Evolutionary conservation across 139 green algal species (phyloP).

Genomic region (Auxenochlorella pyrenoidosa): DNA sequence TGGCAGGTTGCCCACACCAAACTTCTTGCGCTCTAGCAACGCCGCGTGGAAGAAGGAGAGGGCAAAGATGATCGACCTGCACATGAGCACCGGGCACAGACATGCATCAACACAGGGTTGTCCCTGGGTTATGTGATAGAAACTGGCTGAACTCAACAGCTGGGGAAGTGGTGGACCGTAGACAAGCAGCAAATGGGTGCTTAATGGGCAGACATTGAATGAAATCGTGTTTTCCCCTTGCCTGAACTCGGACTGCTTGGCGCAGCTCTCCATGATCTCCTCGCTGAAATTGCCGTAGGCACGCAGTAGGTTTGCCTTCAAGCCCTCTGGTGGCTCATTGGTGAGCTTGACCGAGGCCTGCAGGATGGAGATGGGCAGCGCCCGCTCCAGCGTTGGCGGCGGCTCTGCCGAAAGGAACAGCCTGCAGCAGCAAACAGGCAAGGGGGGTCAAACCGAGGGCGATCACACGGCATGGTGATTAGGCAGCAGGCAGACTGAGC

Average conservation of each 20-base stretch:
- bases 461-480: no score
- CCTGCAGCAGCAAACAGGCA: constrained; percentile 34
- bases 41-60: constrained; percentile 94
- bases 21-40: constrained; percentile 95
- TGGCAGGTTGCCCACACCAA: constrained; percentile 91
- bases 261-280: constrained; percentile 88
- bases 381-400: constrained; percentile 81
- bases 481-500: no score
- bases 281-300: constrained; percentile 87
- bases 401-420: constrained; percentile 94
- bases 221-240: background rate
- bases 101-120: no score
- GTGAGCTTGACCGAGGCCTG: constrained; percentile 92
- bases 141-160: background rate
- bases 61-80: constrained; percentile 82
- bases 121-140: background rate
- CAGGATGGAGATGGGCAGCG: constrained; percentile 88
- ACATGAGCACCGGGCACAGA: background rate
- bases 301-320: constrained; percentile 81
- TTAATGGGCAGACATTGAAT: background rate
- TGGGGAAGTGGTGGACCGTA: background rate
- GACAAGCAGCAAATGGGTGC: background rate
- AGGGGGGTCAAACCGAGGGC: no score
- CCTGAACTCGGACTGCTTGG: constrained; percentile 85
- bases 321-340: constrained; percentile 91